Conservation (phyloP, 2,329 filamentous ascomycete species). For the Fusarium sp. region DNA sequence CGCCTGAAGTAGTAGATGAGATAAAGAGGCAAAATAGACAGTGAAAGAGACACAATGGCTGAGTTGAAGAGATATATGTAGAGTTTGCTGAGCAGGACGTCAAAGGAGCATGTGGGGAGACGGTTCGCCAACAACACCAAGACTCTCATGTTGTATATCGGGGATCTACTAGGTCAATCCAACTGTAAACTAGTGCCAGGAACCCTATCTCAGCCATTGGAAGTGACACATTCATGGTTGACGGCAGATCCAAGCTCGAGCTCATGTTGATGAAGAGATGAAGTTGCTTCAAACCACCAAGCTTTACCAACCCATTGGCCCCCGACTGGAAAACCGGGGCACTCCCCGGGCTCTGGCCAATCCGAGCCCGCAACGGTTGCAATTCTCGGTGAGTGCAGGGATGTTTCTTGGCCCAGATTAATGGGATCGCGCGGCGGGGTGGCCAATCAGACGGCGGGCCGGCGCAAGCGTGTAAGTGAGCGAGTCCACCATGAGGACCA, state of each 20-base stretch:
- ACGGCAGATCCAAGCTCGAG: not conserved
- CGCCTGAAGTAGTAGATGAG: not conserved
- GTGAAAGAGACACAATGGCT: not conserved
- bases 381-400: conserved; percentile 46
- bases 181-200: not conserved
- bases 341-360: not conserved
- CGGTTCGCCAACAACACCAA: not conserved
- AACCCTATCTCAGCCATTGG: not conserved
- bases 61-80: not conserved
- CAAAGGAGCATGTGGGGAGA: not conserved
- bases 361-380: not conserved
- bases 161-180: not conserved
- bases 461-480: conserved; percentile 53
- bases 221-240: not conserved
- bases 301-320: not conserved
- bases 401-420: conserved; percentile 42
- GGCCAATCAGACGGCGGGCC: conserved; percentile 42
- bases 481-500: conserved; percentile 45
- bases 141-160: not conserved
- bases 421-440: conserved; percentile 23
- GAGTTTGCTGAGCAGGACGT: not conserved
- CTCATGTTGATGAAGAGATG: not conserved
- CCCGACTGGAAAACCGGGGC: not conserved
- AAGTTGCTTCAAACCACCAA: not conserved
- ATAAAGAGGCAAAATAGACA: not conserved